Percentiles rank a stretch among this genome's conserved stretches.
phyloP scores from a whole-genome alignment of 208 protist species.

The Porcisia deanei region DNA sequence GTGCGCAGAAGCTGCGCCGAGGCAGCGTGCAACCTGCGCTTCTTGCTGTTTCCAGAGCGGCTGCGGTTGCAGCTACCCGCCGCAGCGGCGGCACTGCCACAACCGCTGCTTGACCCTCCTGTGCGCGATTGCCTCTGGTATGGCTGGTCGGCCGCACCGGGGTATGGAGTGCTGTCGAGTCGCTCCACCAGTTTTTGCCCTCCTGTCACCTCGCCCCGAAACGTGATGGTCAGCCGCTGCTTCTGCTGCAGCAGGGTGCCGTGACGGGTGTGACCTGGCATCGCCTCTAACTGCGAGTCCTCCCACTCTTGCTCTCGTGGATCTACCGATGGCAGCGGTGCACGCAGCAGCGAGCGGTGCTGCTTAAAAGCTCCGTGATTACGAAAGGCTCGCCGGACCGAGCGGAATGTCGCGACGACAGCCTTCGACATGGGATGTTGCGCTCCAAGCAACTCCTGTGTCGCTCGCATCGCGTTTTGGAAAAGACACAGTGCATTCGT shows the following conservation, averaged over 20 bases:
- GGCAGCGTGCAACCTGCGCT: slow-evolving; percentile 10
- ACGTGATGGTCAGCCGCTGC: slow-evolving; percentile 84
- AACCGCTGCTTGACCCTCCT: slow-evolving; percentile 1
- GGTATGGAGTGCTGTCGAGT: slow-evolving; percentile 64
- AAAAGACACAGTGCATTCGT: slow-evolving; percentile 72
- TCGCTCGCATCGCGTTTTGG: slow-evolving; percentile 87
- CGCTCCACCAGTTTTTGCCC: slow-evolving; percentile 72
- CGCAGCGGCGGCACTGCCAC: slow-evolving; percentile 6
- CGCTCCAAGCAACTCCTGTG: slow-evolving; percentile 71
- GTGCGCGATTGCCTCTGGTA: slow-evolving; percentile 37
- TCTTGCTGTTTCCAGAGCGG: slow-evolving; percentile 16
- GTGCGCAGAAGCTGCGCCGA: slow-evolving; percentile 46
- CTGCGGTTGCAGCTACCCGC: slow-evolving; percentile 18
- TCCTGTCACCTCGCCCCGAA: slow-evolving; percentile 72
- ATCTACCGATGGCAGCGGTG: slow-evolving; percentile 64
- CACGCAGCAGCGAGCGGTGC: slow-evolving; percentile 70
- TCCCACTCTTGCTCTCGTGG: slow-evolving; percentile 65
- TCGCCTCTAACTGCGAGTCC: slow-evolving; percentile 41
- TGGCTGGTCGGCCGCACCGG: slow-evolving; percentile 45
- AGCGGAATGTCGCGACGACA: slow-evolving; percentile 71
- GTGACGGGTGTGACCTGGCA: slow-evolving; percentile 45
- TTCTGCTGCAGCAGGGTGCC: slow-evolving; percentile 49
- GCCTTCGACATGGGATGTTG: slow-evolving; percentile 81
- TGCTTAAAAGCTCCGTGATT: slow-evolving; percentile 69
- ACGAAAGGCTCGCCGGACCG: slow-evolving; percentile 60